A percentile compares a stretch with the other conserved stretches of the same genome.
Evolutionary conservation across 2,329 filamentous ascomycete genomes (phyloP).

Genomic region (Trichoderma endophyticum): DNA sequence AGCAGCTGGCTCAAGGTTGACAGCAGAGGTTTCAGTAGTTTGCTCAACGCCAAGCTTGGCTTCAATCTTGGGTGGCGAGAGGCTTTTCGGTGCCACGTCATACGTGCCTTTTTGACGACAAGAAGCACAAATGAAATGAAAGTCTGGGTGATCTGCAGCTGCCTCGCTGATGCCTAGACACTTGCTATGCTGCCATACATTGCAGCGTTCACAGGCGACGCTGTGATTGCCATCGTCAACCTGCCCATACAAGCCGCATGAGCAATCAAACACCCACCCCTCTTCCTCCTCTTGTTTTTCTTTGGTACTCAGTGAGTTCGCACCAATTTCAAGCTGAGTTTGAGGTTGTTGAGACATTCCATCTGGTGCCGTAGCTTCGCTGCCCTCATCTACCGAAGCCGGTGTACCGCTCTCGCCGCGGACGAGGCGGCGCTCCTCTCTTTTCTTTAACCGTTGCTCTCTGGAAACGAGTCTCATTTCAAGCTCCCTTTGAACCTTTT

Average conservation of each 20-base stretch:
- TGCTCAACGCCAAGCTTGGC: conserved; percentile 39
- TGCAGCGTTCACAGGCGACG: conserved; percentile 89
- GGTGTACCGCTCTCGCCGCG: conserved; percentile 81
- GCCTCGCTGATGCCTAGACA: conserved; percentile 77
- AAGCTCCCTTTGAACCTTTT: conserved; percentile 66
- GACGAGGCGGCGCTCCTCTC: conserved; percentile 76
- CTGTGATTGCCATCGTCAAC: conserved; percentile 94
- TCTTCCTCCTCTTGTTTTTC: conserved; percentile 72
- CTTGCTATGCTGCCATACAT: conserved; percentile 94
- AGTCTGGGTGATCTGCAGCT: conserved; percentile 80
- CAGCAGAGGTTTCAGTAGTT: background rate
- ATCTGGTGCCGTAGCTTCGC: conserved; percentile 50
- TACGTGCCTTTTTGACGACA: conserved; percentile 69
- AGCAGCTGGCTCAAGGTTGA: background rate
- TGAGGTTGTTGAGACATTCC: conserved; percentile 70
- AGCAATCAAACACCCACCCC: conserved; percentile 92
- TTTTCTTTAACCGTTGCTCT: conserved; percentile 80
- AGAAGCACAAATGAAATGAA: conserved; percentile 78
- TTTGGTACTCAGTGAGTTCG: conserved; percentile 71
- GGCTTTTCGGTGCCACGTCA: conserved; percentile 53
- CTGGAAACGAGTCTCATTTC: conserved; percentile 78
- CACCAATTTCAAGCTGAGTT: conserved; percentile 73
- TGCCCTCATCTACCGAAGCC: conserved; percentile 72
- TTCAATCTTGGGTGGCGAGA: background rate
- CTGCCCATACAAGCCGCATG: conserved; percentile 85